Conservation (phyloP, 1,139 yeast species). For the Geotrichum histeridarum region DNA sequence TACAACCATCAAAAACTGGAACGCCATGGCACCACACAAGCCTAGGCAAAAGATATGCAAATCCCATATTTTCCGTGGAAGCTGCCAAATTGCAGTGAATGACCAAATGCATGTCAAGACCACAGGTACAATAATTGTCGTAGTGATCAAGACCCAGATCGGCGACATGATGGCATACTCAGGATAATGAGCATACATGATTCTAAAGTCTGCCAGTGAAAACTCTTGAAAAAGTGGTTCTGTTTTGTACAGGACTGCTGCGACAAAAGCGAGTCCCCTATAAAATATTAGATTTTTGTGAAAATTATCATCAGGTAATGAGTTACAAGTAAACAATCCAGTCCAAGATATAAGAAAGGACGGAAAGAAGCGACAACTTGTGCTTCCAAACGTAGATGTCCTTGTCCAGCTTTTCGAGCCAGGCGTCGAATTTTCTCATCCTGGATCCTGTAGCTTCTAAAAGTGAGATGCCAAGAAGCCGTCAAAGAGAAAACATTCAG, state of each 20-base stretch:
- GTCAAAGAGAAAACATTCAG: neutral
- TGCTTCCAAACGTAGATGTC: slow-evolving; percentile 8
- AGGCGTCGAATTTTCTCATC: neutral
- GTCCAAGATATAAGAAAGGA: slow-evolving; percentile 12
- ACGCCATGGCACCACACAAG: slow-evolving; percentile 5
- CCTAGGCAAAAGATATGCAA: slow-evolving; percentile 12
- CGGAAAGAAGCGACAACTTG: slow-evolving; percentile 5
- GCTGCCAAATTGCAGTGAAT: slow-evolving; percentile 13
- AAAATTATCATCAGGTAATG: neutral
- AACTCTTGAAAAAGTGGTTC: slow-evolving; percentile 17
- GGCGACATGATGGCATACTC: slow-evolving; percentile 8
- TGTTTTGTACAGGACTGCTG: slow-evolving; percentile 1
- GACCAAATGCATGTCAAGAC: neutral
- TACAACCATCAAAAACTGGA: slow-evolving; percentile 7
- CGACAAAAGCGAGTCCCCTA: slow-evolving; percentile 3
- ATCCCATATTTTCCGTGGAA: slow-evolving; percentile 16
- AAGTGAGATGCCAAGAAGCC: neutral
- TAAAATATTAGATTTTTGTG: neutral
- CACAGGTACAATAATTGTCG: slow-evolving; percentile 7
- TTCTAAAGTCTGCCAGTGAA: neutral
- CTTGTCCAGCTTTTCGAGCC: slow-evolving; percentile 1
- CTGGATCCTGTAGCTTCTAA: neutral
- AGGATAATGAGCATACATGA: slow-evolving; percentile 10
- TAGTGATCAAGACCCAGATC: slow-evolving; percentile 5
- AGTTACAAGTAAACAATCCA: slow-evolving; percentile 8